Evolutionary conservation across 2,329 filamentous ascomycete genomes (phyloP), one percentile per base, ranked within the genome.

Genomic region (Arthrinium phaeospermum): DNA sequence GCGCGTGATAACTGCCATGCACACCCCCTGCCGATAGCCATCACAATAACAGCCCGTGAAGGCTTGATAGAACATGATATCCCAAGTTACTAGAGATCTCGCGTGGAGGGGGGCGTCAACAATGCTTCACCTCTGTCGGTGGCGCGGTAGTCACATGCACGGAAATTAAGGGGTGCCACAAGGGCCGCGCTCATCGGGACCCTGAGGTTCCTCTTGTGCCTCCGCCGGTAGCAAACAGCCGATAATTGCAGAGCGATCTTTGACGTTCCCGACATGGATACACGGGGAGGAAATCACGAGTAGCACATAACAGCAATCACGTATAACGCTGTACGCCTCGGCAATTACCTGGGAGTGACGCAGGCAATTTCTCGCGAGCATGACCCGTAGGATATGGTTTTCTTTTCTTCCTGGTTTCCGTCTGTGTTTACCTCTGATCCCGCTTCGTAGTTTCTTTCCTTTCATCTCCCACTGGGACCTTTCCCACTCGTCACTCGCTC

Each of bases 301-400:
- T 64, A 41, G 30, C 34, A 64, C 57, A 41, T 10, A 41, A 41
- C 57, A 8, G 57, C 57, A 64, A 41, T n/a, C 57, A 64, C n/a
- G 57, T 64, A 41, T n/a, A 57, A 57, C 57, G 2, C 57, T 64
- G 57, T 64, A 3, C 57, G 13, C 19, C 8, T 64, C 57, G 57
- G 57, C 57, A 64, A 64, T 64, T 64, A 41, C 57, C 57, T 64
- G 10, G 8, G 34, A 41, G 57, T 64, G 22, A 64, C 57, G 57
- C 34, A 41, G 30, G 57, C 34, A 64, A 64, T 64, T 64, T 64
- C 57, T 41, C 8, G 30, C 53, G 53, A n/a, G 3, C 8, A 37
- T 22, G 30, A 13, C 5, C 34, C 12, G 34, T 41, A 19, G 16
- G 19, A 19, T 3, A n/a, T 34, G 57, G 7, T 12, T 37, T 19